Percentiles rank a stretch among this genome's conserved stretches.
Evolutionary conservation across 345 rosid species (phyloP).

Genomic region (Zanthoxylum bungeanum): DNA sequence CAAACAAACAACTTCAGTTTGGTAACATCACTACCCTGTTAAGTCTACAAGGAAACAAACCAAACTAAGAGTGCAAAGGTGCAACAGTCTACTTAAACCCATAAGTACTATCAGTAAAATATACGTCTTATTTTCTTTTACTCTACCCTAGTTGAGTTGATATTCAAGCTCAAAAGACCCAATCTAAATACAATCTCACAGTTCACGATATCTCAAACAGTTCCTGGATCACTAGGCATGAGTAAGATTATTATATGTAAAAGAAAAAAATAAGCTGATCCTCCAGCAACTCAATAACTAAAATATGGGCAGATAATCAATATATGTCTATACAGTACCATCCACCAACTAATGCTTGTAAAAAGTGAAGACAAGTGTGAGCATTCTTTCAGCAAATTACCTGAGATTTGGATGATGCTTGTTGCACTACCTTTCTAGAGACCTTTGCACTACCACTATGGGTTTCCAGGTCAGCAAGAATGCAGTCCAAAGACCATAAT

Average conservation of each 20-base stretch:
- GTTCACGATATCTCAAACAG: neutral
- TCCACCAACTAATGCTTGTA: neutral
- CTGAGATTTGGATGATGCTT: conserved; percentile 61
- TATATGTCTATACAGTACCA: too few species aligned
- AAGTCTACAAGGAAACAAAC: neutral
- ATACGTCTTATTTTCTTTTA: neutral
- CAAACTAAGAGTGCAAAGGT: neutral
- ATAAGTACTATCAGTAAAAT: neutral
- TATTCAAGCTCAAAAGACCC: neutral
- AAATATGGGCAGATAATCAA: neutral
- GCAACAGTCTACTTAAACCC: neutral
- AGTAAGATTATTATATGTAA: neutral
- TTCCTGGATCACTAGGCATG: neutral
- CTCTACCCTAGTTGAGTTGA: neutral
- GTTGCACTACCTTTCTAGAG: conserved; percentile 54
- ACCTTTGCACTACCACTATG: conserved; percentile 51
- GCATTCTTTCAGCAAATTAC: conserved; percentile 22
- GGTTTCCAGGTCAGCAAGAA: conserved; percentile 51
- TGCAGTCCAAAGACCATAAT: conserved; percentile 62
- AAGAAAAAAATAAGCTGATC: neutral
- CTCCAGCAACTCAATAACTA: neutral
- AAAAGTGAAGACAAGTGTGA: neutral
- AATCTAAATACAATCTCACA: neutral
- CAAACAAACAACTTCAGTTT: neutral
- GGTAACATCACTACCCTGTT: neutral